Conservation (phyloP, 805 yeast species). For the Candida xyloterini region DNA sequence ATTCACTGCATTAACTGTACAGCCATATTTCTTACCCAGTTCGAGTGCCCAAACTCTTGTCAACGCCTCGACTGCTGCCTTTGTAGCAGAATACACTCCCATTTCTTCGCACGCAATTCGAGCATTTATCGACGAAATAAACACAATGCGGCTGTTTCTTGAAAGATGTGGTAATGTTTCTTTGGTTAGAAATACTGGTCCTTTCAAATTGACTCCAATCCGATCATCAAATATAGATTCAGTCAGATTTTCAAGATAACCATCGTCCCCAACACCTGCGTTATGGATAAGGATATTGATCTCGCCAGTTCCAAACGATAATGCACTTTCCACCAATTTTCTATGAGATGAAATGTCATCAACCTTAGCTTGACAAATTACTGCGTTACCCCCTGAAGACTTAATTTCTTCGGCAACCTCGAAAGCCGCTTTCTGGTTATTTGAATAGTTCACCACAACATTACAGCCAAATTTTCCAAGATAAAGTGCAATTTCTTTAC, state of each 20-base stretch:
- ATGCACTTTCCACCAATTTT: conserved; percentile 7
- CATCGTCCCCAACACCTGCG: conserved; percentile 34
- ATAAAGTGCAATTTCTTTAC: conserved; percentile 16
- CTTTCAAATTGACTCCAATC: conserved; percentile 44
- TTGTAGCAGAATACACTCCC: conserved; percentile 41
- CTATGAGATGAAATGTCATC: conserved; percentile 1
- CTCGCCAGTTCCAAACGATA: conserved; percentile 19
- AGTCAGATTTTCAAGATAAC: conserved; percentile 31
- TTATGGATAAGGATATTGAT: conserved; percentile 42
- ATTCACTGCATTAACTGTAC: conserved; percentile 44
- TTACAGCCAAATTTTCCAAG: conserved; percentile 19
- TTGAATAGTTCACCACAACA: conserved; percentile 17
- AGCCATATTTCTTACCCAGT: conserved; percentile 38
- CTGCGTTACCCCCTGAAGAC: conserved; percentile 8
- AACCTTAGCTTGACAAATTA: conserved; percentile 12
- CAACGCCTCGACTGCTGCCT: conserved; percentile 43
- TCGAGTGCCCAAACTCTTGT: conserved; percentile 42
- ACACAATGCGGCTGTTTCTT: conserved; percentile 42
- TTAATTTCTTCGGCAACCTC: conserved; percentile 8
- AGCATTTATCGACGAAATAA: conserved; percentile 49
- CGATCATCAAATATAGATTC: conserved; percentile 31
- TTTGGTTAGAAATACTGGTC: conserved; percentile 46
- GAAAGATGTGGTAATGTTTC: conserved; percentile 40
- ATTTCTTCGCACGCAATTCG: conserved; percentile 47
- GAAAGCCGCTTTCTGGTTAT: conserved; percentile 1